A percentile compares a stretch with the other conserved stretches of the same genome.
Conservation (phyloP, 2,329 filamentous ascomycete genomes). For the Massarina eburnea region DNA sequence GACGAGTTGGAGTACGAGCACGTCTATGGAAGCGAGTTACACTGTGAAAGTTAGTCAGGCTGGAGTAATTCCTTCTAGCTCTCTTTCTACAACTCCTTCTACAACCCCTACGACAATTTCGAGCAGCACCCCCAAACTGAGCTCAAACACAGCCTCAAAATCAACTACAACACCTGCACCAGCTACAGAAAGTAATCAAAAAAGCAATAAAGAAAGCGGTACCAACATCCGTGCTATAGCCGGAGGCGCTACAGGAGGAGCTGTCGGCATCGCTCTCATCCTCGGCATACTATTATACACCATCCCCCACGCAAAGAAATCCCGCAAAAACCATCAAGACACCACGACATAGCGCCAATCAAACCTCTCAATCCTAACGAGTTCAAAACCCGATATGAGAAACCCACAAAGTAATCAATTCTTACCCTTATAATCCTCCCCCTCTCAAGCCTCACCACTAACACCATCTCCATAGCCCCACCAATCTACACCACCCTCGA, state of each 20-base stretch:
- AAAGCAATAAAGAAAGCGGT: not conserved
- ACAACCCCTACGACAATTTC: not conserved
- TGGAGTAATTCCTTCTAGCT: too few relatives aligned
- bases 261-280: not conserved
- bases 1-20: too few relatives aligned
- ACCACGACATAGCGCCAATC: too few relatives aligned
- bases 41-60: too few relatives aligned
- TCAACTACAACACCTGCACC: not conserved
- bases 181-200: not conserved
- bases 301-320: not conserved
- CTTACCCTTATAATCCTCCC: not conserved
- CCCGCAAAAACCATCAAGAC: constrained; percentile 1
- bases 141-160: not conserved
- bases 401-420: too few relatives aligned
- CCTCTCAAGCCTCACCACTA: not conserved
- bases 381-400: too few relatives aligned
- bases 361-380: not conserved
- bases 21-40: too few relatives aligned
- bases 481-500: not conserved
- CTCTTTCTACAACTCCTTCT: not conserved
- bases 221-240: too few relatives aligned
- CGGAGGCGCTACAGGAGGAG: constrained; percentile 3
- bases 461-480: not conserved
- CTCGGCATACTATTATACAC: constrained; percentile 2
- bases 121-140: not conserved